Evolutionary conservation across 768 basidiomycete genomes (phyloP).

Genomic region (Coprinopsis cinerea): DNA sequence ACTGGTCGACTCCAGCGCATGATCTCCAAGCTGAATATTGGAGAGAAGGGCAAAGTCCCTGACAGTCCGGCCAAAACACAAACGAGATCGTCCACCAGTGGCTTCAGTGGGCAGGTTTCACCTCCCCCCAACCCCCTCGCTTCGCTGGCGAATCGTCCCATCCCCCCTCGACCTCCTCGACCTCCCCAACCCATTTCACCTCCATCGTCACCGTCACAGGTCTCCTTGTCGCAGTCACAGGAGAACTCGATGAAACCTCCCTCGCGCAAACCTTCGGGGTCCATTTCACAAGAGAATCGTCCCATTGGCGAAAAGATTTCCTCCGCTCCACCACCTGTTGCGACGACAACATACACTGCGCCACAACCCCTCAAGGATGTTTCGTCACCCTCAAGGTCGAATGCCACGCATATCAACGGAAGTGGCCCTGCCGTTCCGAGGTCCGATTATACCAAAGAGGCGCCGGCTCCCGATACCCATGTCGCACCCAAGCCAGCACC

Average conservation of each 20-base stretch:
- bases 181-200: conserved; percentile 40
- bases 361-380: conserved; percentile 2
- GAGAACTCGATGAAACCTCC: conserved; percentile 20
- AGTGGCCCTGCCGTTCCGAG: conserved; percentile 2
- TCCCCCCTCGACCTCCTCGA: conserved; percentile 53
- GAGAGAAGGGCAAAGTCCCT: conserved; percentile 30
- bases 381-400: neutral
- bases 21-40: conserved; percentile 71
- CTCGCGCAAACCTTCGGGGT: conserved; percentile 10
- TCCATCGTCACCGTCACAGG: conserved; percentile 40
- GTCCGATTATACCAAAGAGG: neutral
- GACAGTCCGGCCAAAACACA: conserved; percentile 16
- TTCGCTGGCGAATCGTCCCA: conserved; percentile 50
- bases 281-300: neutral
- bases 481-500: neutral
- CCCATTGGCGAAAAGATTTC: neutral
- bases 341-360: conserved; percentile 12
- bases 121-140: conserved; percentile 25
- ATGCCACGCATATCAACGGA: conserved; percentile 1
- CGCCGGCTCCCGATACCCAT: conserved; percentile 7
- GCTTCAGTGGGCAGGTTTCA: conserved; percentile 2
- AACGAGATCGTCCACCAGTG: conserved; percentile 5
- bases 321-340: conserved; percentile 16
- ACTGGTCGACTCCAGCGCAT: conserved; percentile 68
- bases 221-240: conserved; percentile 36